A percentile compares a stretch with the other conserved stretches of the same genome.
Evolutionary conservation across 1,284 basidiomycete species (phyloP).

Genomic region (Sphagnurus paluster): DNA sequence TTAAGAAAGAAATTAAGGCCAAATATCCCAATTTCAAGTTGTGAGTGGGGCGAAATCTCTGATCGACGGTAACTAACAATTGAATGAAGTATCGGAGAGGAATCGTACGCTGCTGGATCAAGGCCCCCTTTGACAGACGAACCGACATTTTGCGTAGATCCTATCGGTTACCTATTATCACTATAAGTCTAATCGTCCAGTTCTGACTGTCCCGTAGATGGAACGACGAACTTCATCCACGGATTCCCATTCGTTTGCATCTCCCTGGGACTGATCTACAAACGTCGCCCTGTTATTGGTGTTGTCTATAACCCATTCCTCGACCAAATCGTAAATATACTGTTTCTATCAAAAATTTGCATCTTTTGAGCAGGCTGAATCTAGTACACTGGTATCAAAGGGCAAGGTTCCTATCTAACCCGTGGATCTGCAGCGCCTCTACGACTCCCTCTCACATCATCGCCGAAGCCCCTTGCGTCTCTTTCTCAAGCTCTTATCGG

Average conservation of each 20-base stretch:
- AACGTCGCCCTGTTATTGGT: conserved; percentile 80
- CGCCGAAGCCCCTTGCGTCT: conserved; percentile 68
- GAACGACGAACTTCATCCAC: conserved; percentile 94
- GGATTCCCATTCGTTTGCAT: conserved; percentile 90
- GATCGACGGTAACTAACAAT: conserved; percentile 7
- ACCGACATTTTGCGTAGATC: conserved; percentile 92
- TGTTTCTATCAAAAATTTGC: background rate
- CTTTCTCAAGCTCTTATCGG: conserved; percentile 83
- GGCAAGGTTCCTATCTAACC: conserved; percentile 80
- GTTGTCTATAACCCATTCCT: conserved; percentile 95
- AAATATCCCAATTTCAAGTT: conserved; percentile 82
- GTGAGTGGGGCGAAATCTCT: conserved; percentile 45
- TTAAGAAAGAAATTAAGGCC: conserved; percentile 66
- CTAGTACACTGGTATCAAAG: conserved; percentile 80
- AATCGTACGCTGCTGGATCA: conserved; percentile 76
- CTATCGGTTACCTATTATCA: conserved; percentile 55
- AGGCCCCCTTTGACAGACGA: conserved; percentile 76
- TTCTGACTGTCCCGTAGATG: conserved; percentile 49
- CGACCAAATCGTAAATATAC: conserved; percentile 66
- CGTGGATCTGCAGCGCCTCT: conserved; percentile 50
- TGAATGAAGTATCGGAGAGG: conserved; percentile 82
- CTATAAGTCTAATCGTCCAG: background rate
- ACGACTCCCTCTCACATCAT: conserved; percentile 67
- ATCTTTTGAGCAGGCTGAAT: conserved; percentile 4
- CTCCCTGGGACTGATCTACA: conserved; percentile 88